Percentiles rank a stretch among this genome's conserved stretches.
phyloP scores from a whole-genome alignment of 2,329 filamentous ascomycete species.

The Pleurostoma richardsiae region DNA sequence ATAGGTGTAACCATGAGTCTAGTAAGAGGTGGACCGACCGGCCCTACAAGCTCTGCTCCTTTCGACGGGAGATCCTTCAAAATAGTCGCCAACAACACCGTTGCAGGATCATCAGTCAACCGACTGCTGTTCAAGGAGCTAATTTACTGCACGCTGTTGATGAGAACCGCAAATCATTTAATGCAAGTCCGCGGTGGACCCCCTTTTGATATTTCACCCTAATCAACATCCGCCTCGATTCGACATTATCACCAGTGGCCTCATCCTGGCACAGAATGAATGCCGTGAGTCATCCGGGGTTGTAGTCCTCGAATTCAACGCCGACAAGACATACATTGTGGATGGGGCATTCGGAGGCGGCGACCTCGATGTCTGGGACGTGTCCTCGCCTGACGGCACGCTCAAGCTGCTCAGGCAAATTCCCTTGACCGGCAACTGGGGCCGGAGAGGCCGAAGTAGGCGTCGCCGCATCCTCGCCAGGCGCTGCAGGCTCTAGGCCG shows the following conservation, averaged over 20 bases:
- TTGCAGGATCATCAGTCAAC: constrained; percentile 27
- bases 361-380: constrained; percentile 8
- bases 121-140: constrained; percentile 39
- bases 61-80: constrained; percentile 35
- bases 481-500: no score
- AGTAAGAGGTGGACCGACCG: constrained; percentile 28
- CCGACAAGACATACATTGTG: constrained; percentile 36
- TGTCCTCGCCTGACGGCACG: constrained; percentile 2
- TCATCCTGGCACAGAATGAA: constrained; percentile 19
- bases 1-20: constrained; percentile 24
- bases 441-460: no score
- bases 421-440: no score
- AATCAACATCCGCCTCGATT: constrained; percentile 13
- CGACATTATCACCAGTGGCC: constrained; percentile 21
- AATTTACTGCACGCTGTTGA: constrained; percentile 40
- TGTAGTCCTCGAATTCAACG: constrained; percentile 42
- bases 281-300: constrained; percentile 33
- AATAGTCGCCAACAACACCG: constrained; percentile 25
- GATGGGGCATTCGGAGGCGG: constrained; percentile 6
- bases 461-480: no score
- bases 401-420: not conserved
- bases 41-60: constrained; percentile 32
- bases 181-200: constrained; percentile 7
- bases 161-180: constrained; percentile 37
- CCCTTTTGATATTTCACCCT: not conserved